Evolutionary conservation across 2,329 filamentous ascomycete genomes (phyloP).

Genomic region (Ceratocystis smalleyi): DNA sequence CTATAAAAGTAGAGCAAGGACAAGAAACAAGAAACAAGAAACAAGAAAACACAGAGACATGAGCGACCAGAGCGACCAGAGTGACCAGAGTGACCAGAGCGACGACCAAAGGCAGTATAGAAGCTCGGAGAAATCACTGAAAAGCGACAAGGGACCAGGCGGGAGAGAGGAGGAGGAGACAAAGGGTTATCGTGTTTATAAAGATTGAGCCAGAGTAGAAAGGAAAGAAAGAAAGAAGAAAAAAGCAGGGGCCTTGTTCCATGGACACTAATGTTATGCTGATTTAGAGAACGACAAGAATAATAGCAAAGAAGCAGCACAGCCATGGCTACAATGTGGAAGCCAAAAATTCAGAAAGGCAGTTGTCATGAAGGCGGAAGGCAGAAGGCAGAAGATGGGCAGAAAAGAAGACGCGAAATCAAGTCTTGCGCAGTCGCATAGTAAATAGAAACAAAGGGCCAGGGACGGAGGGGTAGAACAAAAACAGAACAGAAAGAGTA

Average conservation of each 20-base stretch:
- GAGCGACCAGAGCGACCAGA: too few species aligned
- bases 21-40: too few species aligned
- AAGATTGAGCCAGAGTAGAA: background rate
- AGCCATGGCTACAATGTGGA: background rate
- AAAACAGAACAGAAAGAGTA: background rate
- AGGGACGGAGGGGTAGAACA: background rate
- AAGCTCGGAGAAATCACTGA: background rate
- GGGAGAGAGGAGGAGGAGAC: too few species aligned
- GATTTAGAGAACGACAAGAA: background rate
- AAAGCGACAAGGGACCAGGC: background rate
- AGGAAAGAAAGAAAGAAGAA: background rate
- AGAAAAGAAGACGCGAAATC: background rate
- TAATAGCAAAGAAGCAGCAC: background rate
- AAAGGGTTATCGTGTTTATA: background rate
- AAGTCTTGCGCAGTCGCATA: background rate
- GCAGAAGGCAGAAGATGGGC: background rate
- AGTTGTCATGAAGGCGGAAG: background rate
- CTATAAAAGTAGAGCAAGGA: background rate
- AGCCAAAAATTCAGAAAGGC: background rate
- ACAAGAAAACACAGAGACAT: background rate
- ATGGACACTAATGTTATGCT: background rate
- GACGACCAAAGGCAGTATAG: too few species aligned
- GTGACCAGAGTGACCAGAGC: too few species aligned
- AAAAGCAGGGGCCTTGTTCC: background rate
- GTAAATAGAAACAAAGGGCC: too few species aligned